These are phyloP conservation scores for Tricholoma furcatifolium DNA, from an alignment of 768 basidiomycete genomes.

Conservation along the genomic window DNA sequence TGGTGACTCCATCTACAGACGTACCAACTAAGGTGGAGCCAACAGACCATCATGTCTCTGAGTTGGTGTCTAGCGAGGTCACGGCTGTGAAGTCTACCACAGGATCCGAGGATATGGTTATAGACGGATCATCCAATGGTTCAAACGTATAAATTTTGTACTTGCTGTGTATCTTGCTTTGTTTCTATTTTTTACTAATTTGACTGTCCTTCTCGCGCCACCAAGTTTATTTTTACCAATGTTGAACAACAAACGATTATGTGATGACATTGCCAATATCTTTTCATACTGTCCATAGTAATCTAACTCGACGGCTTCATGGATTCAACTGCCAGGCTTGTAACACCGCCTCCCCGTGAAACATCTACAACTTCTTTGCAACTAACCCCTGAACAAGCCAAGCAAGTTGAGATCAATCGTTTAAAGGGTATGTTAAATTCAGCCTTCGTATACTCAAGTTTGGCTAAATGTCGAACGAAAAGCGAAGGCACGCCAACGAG, in stretches of 20 bases:
- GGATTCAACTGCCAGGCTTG: conserved; percentile 23
- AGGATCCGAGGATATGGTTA: conserved; percentile 19
- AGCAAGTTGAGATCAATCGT: conserved; percentile 75
- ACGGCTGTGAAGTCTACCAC: conserved; percentile 4
- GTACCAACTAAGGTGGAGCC: conserved; percentile 12
- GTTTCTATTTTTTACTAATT: not conserved
- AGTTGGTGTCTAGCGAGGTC: conserved; percentile 1
- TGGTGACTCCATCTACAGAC: not conserved
- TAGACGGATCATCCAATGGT: conserved; percentile 17
- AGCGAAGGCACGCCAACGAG: conserved; percentile 79
- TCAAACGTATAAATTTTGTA: conserved; percentile 9
- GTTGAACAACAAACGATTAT: too few relatives aligned
- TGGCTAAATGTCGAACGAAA: not conserved
- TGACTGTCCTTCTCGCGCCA: too few relatives aligned
- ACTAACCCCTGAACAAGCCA: conserved; percentile 67
- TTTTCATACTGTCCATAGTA: too few relatives aligned
- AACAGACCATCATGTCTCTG: not conserved
- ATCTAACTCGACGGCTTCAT: conserved; percentile 22
- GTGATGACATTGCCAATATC: too few relatives aligned
- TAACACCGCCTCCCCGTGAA: conserved; percentile 39
- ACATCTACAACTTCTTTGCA: conserved; percentile 20
- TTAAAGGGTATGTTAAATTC: conserved; percentile 53
- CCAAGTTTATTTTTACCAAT: too few relatives aligned
- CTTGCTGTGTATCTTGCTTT: not conserved
- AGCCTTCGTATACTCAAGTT: not conserved